Percentiles rank a stretch among this genome's conserved stretches.
phyloP scores from a whole-genome alignment of 2,329 filamentous ascomycete species.

The Microcera coccophila region DNA sequence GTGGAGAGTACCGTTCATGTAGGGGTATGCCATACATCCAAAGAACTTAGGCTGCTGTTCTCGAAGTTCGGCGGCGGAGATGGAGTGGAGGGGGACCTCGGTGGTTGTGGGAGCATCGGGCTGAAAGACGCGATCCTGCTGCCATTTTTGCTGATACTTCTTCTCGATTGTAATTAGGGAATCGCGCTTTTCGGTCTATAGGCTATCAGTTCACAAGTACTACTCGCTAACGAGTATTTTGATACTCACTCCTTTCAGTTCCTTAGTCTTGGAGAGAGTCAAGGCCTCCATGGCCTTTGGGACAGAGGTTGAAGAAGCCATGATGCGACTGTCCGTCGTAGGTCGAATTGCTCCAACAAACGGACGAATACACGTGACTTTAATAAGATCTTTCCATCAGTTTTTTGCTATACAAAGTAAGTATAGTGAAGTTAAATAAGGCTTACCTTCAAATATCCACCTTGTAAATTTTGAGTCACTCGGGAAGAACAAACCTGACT shows the following conservation, averaged over 20 bases:
- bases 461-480: constrained; percentile 33
- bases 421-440: no score
- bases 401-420: no score
- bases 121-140: constrained; percentile 64
- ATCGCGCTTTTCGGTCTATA: constrained; percentile 80
- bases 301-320: constrained; percentile 41
- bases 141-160: constrained; percentile 75
- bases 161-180: constrained; percentile 79
- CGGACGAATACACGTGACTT: constrained; percentile 21
- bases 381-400: constrained; percentile 7
- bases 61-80: constrained; percentile 70
- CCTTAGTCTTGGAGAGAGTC: constrained; percentile 56
- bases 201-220: constrained; percentile 14
- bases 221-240: not conserved
- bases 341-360: constrained; percentile 13
- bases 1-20: constrained; percentile 86
- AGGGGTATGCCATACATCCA: constrained; percentile 54
- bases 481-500: constrained; percentile 16
- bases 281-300: constrained; percentile 50
- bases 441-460: constrained; percentile 22
- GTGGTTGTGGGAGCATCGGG: constrained; percentile 74
- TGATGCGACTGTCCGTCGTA: constrained; percentile 28
- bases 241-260: constrained; percentile 52
- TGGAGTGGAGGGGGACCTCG: constrained; percentile 72
- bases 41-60: constrained; percentile 88